Percentiles rank a stretch among this genome's conserved stretches.
phyloP scores from a whole-genome alignment of 2,329 filamentous ascomycete genomes.

The Leptographium lundbergii region DNA sequence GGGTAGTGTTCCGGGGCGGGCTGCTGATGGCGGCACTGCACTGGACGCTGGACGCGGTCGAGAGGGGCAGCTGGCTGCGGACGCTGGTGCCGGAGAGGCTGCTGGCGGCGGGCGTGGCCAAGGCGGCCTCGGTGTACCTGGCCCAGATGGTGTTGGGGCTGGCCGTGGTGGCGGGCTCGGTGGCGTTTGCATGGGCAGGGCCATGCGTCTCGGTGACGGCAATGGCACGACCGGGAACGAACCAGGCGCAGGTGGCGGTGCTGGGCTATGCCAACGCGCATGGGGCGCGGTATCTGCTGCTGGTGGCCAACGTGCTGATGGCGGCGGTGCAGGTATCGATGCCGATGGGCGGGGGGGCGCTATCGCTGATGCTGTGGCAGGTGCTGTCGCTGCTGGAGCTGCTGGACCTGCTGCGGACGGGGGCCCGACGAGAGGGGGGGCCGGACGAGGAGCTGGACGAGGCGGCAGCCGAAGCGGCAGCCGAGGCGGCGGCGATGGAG shows the following conservation, averaged over 20 bases:
- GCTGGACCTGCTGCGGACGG: slow-evolving; percentile 37
- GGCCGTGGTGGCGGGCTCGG: slow-evolving; percentile 70
- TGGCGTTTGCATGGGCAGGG: slow-evolving; percentile 74
- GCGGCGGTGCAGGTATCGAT: slow-evolving; percentile 75
- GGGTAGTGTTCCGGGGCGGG: slow-evolving; percentile 62
- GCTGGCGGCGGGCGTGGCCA: slow-evolving; percentile 61
- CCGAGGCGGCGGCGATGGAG: neutral
- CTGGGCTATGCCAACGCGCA: slow-evolving; percentile 90
- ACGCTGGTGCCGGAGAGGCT: slow-evolving; percentile 20
- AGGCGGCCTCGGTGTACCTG: slow-evolving; percentile 61
- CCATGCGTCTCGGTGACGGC: slow-evolving; percentile 67
- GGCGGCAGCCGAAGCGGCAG: neutral
- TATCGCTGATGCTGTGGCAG: slow-evolving; percentile 77
- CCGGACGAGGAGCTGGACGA: slow-evolving; percentile 12
- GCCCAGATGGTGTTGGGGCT: slow-evolving; percentile 73
- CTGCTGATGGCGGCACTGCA: slow-evolving; percentile 66
- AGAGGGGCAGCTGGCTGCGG: slow-evolving; percentile 29
- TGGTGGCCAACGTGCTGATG: slow-evolving; percentile 66
- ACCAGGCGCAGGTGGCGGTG: slow-evolving; percentile 52
- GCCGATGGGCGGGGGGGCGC: slow-evolving; percentile 80
- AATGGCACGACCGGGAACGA: slow-evolving; percentile 27
- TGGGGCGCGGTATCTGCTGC: slow-evolving; percentile 76
- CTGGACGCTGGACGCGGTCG: slow-evolving; percentile 82
- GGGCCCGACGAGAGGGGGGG: slow-evolving; percentile 37
- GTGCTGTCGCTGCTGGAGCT: slow-evolving; percentile 65